Base-by-base conservation (phyloP, 2,329 filamentous ascomycete genomes). In the Albophoma yamanashiensis region DNA sequence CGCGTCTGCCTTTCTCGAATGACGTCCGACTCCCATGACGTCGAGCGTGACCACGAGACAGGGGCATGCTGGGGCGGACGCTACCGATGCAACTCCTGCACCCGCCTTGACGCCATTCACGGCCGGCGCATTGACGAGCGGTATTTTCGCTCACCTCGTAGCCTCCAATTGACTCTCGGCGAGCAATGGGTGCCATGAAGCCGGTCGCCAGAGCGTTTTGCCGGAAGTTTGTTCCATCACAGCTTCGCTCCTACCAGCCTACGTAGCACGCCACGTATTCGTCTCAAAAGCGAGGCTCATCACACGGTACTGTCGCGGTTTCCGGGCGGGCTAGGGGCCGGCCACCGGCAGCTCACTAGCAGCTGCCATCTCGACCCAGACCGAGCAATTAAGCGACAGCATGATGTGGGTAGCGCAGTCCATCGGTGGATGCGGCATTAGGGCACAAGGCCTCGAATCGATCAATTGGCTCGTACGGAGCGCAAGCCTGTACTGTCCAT, bases 1-100 rank as follows among this genome's bases (percentile, higher is more conserved):
- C 40, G 55, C 20, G 43, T 22, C 31, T 38, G 8, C n/a, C 8
- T n/a, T n/a, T 55, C 20, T 42, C 34, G 25, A 34, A 58, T 55
- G 60, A 64, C 61, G 62, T 63, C 58, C 45, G 56, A 56, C 17
- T 31, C 62, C 34, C 62, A 65, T 65, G 64, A 65, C 64, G 64
- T 65, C 63, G 62, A 59, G 56, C 61, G 47, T 63, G 61, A 64
- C 63, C 61, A 62, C 52, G 60, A 58, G 53, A 61, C 62, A 63
- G 56, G 63, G 62, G 63, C 50, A 38, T 22, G 53, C 52, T 57
- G 50, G 55, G 40, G 45, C 42, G 50, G 55, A 58, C 40, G 34
- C 50, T 9, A 38, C 36, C 36, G 9, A 53, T 53, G 47, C 57
- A 45, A 50, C 43, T 42, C 50, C 3, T 15, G 58, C 58, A 56